phyloP scores from a whole-genome alignment of 2,329 filamentous ascomycete genomes.

The Penicillium sp. region DNA sequence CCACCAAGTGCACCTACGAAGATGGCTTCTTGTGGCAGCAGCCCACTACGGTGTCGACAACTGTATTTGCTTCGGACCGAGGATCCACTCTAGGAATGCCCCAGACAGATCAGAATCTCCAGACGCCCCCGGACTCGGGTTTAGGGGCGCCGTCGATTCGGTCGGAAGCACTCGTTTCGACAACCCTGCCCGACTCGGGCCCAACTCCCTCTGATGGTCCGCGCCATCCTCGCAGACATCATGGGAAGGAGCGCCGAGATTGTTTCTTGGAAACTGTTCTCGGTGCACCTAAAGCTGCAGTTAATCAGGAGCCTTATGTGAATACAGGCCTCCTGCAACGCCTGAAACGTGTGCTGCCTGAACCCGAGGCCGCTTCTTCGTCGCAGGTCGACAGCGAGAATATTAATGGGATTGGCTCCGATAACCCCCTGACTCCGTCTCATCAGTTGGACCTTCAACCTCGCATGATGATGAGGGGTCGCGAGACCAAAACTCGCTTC shows the following conservation, averaged over 20 bases:
- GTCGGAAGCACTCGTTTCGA: slow-evolving; percentile 18
- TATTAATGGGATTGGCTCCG: slow-evolving; percentile 19
- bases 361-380: background rate
- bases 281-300: slow-evolving; percentile 34
- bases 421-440: slow-evolving; percentile 27
- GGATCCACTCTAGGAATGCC: slow-evolving; percentile 21
- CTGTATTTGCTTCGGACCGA: slow-evolving; percentile 25
- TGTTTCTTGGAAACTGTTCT: slow-evolving; percentile 37
- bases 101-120: slow-evolving; percentile 23
- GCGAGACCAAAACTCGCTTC: slow-evolving; percentile 43
- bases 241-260: slow-evolving; percentile 26
- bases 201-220: slow-evolving; percentile 5
- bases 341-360: slow-evolving; percentile 17
- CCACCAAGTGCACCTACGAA: slow-evolving; percentile 41
- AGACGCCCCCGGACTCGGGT: slow-evolving; percentile 33
- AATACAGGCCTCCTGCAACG: slow-evolving; percentile 31
- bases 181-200: slow-evolving; percentile 8
- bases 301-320: slow-evolving; percentile 34
- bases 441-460: slow-evolving; percentile 35
- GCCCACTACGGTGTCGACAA: slow-evolving; percentile 34
- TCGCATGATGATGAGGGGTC: slow-evolving; percentile 38
- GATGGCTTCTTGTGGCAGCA: slow-evolving; percentile 43
- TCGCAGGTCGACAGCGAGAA: slow-evolving; percentile 13
- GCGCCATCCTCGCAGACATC: background rate
- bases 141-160: slow-evolving; percentile 29